Conservation (phyloP, 2,329 filamentous ascomycete species). For the Helotiales sp. region DNA sequence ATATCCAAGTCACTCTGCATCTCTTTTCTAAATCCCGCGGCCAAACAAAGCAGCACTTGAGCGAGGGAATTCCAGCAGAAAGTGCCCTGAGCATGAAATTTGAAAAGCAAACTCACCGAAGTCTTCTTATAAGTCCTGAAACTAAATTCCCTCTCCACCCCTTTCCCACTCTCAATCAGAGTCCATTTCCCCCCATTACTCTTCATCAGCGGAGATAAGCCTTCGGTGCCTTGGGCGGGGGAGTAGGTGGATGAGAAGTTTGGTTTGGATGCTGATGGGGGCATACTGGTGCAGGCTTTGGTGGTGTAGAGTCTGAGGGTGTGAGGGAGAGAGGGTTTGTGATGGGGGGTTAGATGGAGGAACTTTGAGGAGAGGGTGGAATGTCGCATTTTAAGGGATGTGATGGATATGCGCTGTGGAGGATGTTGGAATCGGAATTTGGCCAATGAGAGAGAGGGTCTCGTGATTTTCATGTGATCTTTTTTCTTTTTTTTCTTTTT, state of each 20-base stretch:
- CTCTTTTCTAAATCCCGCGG: neutral
- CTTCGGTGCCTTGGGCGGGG: slow-evolving; percentile 16
- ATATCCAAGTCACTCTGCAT: too few species aligned
- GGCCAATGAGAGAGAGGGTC: neutral
- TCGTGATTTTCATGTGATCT: slow-evolving; percentile 14
- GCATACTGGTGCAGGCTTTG: neutral
- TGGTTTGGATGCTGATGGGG: slow-evolving; percentile 7
- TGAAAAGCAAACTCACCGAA: slow-evolving; percentile 56
- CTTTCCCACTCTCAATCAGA: slow-evolving; percentile 56
- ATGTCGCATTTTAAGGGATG: neutral
- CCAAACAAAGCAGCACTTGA: neutral
- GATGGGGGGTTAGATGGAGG: neutral
- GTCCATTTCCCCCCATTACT: slow-evolving; percentile 51
- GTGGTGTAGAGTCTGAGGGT: neutral
- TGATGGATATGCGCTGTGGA: neutral
- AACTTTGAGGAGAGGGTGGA: neutral
- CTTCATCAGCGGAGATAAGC: slow-evolving; percentile 29
- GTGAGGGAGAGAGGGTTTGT: neutral
- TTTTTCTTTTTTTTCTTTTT: neutral
- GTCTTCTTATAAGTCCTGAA: slow-evolving; percentile 70
- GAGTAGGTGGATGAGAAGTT: slow-evolving; percentile 32
- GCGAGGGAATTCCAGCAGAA: neutral
- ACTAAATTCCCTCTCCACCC: slow-evolving; percentile 63
- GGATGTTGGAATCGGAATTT: neutral
- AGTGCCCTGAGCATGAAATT: too few species aligned